Base-by-base conservation (phyloP, 345 rosid species). In the Citrus sp. region DNA sequence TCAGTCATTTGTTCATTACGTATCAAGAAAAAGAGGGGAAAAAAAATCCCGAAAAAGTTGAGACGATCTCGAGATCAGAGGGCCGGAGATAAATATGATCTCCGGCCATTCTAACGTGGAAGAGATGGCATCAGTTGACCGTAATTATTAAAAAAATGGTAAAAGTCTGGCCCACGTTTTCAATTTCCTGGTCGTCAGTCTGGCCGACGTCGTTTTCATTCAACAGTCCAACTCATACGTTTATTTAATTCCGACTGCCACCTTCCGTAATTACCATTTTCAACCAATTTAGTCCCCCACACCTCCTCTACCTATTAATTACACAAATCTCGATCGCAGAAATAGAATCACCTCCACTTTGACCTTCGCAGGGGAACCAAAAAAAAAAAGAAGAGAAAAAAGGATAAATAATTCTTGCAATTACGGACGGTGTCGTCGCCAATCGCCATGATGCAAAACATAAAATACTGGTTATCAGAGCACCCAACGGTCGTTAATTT, bases 401-500 rank as follows among this genome's bases (percentile, higher is more conserved):
- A 13, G 5, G 18, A 1, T 0, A 46, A 10, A 46, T 1, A 46
- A 3, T 3, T 40, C 46, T 46, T 46, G 51, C 51, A 3, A 46
- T 46, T 46, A 46, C 51, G 51, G 51, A 13, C 18, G 51, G 51
- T 0, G 16, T 3, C 16, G 49, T 42, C 49, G 37, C 37, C 7
- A 35, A 35, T 35, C 9, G 56, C 22, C 58, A 18, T 16, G 19
- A 56, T 72, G 51, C 82, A 60, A 14, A 65, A 73, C 30, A 35
- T 87, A 7, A 86, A 16, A 10, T 90, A 90, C 82, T 90, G 78
- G 83, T 77, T 96, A 49, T 78, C 97, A 30, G 93, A 94, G 67
- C 99, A 96, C 79, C 98, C 98, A 0, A 67, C 83, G 21, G 86
- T 95, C 78, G 91, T 95, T 0, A 90, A 85, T 80, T 95, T 95